A percentile compares a stretch with the other conserved stretches of the same genome.
Conservation (phyloP, 2,329 filamentous ascomycete species). For the Ascochyta koolunga region DNA sequence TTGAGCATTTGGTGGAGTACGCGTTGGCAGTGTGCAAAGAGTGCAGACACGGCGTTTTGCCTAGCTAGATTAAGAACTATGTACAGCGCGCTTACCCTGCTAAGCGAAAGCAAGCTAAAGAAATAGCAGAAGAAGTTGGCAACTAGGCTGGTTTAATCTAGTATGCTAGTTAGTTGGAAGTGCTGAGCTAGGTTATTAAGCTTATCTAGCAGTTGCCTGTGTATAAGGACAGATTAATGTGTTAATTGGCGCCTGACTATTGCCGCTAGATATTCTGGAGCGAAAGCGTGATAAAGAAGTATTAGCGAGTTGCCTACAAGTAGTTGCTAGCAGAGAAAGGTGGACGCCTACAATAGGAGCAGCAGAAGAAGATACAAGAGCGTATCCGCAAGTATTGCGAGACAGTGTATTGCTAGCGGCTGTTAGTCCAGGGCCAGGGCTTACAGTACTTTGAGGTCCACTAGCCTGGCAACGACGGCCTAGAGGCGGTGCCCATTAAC, state of each 20-base stretch:
- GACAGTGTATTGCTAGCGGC: background rate
- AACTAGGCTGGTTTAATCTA: background rate
- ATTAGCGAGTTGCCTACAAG: constrained; percentile 1
- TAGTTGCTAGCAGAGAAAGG: constrained; percentile 1
- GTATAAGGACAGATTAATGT: constrained; percentile 3
- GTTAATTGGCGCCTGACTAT: background rate
- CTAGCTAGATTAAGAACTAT: background rate
- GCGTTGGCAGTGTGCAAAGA: background rate
- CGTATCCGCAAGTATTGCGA: background rate
- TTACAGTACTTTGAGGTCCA: background rate
- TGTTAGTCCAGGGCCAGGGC: background rate
- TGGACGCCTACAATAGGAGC: background rate
- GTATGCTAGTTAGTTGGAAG: constrained; percentile 1
- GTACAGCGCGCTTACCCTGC: too few relatives aligned
- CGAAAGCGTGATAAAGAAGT: constrained; percentile 4
- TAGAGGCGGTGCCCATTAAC: too few relatives aligned
- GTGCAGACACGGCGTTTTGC: background rate
- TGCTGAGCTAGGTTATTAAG: constrained; percentile 2
- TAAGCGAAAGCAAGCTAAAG: too few relatives aligned
- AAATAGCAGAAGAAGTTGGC: background rate
- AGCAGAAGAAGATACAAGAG: background rate
- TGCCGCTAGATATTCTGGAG: constrained; percentile 6
- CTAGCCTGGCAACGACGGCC: too few relatives aligned
- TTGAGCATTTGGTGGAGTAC: background rate
- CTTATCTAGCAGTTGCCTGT: background rate